phyloP scores from a whole-genome alignment of 1,284 basidiomycete genomes.

The Cutaneotrichosporon dermatis region DNA sequence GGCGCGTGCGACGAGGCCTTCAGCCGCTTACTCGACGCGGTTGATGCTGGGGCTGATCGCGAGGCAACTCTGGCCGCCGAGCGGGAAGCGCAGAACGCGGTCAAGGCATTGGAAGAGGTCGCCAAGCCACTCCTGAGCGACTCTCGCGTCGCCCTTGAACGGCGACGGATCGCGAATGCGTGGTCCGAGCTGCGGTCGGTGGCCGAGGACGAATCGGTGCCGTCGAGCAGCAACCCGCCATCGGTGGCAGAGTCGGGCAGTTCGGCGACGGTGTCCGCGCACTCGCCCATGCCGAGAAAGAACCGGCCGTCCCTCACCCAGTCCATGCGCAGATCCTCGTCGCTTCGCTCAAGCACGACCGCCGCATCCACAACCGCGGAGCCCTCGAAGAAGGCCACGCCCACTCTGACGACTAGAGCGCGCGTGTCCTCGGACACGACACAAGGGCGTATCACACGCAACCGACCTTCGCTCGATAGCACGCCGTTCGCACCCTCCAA shows the following conservation, averaged over 20 bases:
- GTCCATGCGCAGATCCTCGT: too few species aligned
- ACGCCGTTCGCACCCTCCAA: neutral
- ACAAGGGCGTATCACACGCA: neutral
- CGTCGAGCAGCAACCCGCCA: neutral
- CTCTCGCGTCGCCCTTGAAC: conserved; percentile 19
- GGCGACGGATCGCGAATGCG: conserved; percentile 17
- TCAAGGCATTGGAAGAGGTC: conserved; percentile 8
- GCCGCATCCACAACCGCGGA: neutral
- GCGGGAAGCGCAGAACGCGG: neutral
- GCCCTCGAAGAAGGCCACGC: neutral
- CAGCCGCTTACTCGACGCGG: conserved; percentile 25
- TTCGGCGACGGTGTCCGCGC: neutral
- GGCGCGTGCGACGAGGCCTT: conserved; percentile 23
- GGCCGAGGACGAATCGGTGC: conserved; percentile 13
- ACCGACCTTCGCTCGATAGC: conserved; percentile 13
- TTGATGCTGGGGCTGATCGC: conserved; percentile 14
- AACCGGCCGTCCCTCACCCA: too few species aligned
- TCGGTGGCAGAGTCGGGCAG: neutral
- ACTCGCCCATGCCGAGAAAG: neutral
- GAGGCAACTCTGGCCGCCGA: neutral
- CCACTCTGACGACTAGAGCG: neutral
- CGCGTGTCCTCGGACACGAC: conserved; percentile 1
- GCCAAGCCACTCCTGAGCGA: conserved; percentile 19
- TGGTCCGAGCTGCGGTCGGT: conserved; percentile 25
- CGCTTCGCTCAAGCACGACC: neutral